Percentiles rank a stretch among this genome's conserved stretches.
These are phyloP conservation scores for Kokia cookei DNA, from an alignment of 441 rosid species.

Conservation along the genomic window DNA sequence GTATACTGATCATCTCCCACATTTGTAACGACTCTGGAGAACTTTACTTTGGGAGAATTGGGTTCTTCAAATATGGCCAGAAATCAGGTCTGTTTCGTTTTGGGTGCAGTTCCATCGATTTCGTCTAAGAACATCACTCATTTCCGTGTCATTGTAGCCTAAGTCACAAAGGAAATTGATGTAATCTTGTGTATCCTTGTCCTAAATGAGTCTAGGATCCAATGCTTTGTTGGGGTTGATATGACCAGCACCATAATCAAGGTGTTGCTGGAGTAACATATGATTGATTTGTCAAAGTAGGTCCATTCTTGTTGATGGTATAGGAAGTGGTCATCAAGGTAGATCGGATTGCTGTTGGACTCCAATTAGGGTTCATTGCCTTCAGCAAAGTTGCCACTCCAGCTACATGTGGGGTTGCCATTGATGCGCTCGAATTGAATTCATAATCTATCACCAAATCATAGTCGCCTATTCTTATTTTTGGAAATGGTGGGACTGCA, in stretches of 20 bases:
- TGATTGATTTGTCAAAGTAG: slow-evolving; percentile 10
- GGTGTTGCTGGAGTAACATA: slow-evolving; percentile 16
- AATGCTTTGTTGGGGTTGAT: slow-evolving; percentile 24
- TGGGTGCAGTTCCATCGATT: not conserved
- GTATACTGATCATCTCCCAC: slow-evolving; percentile 28
- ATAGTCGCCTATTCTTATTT: slow-evolving; percentile 14
- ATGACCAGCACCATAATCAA: slow-evolving; percentile 27
- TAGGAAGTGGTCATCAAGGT: slow-evolving; percentile 28
- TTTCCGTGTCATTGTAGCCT: slow-evolving; percentile 23
- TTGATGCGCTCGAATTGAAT: slow-evolving; percentile 25
- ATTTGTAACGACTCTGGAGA: slow-evolving; percentile 25
- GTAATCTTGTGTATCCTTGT: slow-evolving; percentile 16
- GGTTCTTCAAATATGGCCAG: slow-evolving; percentile 1
- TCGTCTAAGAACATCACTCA: slow-evolving; percentile 25
- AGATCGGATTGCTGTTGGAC: slow-evolving; percentile 23
- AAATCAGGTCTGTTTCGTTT: slow-evolving; percentile 7
- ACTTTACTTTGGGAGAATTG: slow-evolving; percentile 1
- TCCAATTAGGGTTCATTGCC: slow-evolving; percentile 22
- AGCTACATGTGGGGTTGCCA: slow-evolving; percentile 28
- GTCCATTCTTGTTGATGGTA: slow-evolving; percentile 13
- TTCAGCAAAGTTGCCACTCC: slow-evolving; percentile 28
- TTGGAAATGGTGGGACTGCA: slow-evolving; percentile 16
- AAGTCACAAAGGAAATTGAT: slow-evolving; percentile 20
- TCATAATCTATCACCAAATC: slow-evolving; percentile 31
- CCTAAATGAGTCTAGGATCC: slow-evolving; percentile 31